Base-by-base conservation (phyloP, 768 basidiomycete species). In the Hortiboletus flavorubellus region DNA sequence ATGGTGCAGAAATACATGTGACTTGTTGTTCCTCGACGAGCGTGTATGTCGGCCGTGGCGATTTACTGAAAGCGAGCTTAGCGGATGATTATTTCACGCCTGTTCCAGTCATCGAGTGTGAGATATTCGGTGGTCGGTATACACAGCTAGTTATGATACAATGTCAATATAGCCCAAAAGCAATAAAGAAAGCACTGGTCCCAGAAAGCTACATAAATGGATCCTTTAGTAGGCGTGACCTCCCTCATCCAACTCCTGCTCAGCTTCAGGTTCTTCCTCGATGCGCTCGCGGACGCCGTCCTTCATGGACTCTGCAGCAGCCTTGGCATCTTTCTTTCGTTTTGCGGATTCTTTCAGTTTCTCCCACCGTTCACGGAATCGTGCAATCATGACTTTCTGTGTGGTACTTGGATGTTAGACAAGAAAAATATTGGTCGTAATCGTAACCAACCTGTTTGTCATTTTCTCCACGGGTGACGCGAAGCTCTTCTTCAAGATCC, bases 261-360 rank as follows among this genome's bases (percentile, higher is more conserved):
- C 91, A 4, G 72, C 76, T 62, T 84, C 82, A 5, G 82, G 82
- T 48, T 84, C 82, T 64, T 83, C 82, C 37, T 86, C 80, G 51
- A 93, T 93, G 47, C 81, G 78, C 54, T 90, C 87, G 57, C 82
- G 77, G 40, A 85, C 77, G 31, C 73, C 70, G 23, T 75, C 61
- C 38, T 73, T 71, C 62, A 77, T 64, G 16, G 73, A 75, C 21
- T 77, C 80, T 16, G 78, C 77, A 9, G 79, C 80, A 14, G 73
- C 77, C 62, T 80, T 81, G 48, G 85, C 85, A 64, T 89, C 87
- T 68, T 91, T 89, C 74, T 93, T 92, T 56, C 87, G 83, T 70
- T 86, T 91, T 8, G 90, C 87, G 29, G 87, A 88, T 64, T 93
- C 92, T 68, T 93, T 93, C 53, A 93, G 75, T 69, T 91, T 92